Base-by-base conservation (phyloP, 345 rosid species). In the Psidium guajava region DNA sequence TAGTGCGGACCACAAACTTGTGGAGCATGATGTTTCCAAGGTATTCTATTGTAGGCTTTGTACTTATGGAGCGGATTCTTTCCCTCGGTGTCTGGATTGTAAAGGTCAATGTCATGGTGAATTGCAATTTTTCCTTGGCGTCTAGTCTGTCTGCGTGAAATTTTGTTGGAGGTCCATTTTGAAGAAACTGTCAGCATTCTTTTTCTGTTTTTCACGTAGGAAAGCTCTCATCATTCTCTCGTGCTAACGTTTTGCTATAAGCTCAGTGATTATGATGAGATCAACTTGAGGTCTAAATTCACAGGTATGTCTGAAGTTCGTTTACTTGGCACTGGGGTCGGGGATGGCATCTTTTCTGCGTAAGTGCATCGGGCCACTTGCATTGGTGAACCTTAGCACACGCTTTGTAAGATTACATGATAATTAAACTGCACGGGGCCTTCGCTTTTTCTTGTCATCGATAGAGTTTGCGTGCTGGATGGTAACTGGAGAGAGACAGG, bases 401-500 rank as follows among this genome's bases (percentile, higher is more conserved):
- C 42, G 56, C 11, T 32, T 28, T 64, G 36, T 64, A 55, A 28
- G 57, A n/a, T 27, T n/a, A 15, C 4, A 16, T 82, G 83, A 50
- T 51, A 25, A 27, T 28, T 21, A 61, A 61, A 49, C 21, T 84
- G 25, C 42, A 42, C 13, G 53, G 53, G 22, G 36, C 73, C 42
- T 28, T 58, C 14, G 7, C 21, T 50, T 61, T 24, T 55, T 56
- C 52, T 42, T 55, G 32, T n/a, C 40, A 44, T 11, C 16, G 9
- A 50, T 51, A 89, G 93, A 91, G 89, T 87, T 89, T 14, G 82
- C 89, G 55, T 91, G 93, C 81, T 91, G 93, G 93, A 91, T 87
- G 87, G 86, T 88, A 81, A 91, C 93, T 40, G 93, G 93, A 53
- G 93, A 91, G 84, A 88, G 93, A 85, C 93, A 91, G 58, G 91